Evolutionary conservation across 2,329 filamentous ascomycete genomes (phyloP), one percentile per base, ranked within the genome.

Genomic region (Cercospora zeina): DNA sequence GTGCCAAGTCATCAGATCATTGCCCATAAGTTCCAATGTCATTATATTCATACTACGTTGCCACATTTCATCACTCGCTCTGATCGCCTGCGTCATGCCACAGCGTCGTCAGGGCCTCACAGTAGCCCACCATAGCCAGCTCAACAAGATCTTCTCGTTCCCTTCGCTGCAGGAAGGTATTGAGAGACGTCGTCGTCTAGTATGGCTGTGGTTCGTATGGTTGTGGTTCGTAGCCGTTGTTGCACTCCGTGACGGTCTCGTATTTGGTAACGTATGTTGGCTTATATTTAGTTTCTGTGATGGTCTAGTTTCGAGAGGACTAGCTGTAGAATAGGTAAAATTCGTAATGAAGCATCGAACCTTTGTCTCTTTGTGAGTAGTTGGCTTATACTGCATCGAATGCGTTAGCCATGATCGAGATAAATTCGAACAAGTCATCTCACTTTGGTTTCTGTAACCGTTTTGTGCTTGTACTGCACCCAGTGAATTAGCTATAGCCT

Each of bases 201-300:
- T 42, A 42, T 21, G 42, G 21, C 42, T 27, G 4, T 47, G 42
- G 21, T 16, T 45, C 19, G 39, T 45, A 45, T 13, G 39, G 39
- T 16, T 45, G 9, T 45, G 39, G 39, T 8, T 47, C 11, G 4
- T 47, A 47, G 5, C 42, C 42, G 21, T 47, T 14, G 42, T 47
- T 10, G 42, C 42, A 47, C 1, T 47, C 24, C 9, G 42, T 47
- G 11, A 47, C 42, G 5, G 49, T 51, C 49, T 51, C 49, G 19
- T 57, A 47, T 33, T 57, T 57, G 7, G 36, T 57, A 37, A 47
- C 19, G 8, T 57, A 56, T 10, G 27, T 55, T 1, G 53, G 30
- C 2, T 4, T 16, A 45, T 45, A 45, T 16, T 45, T 31, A 4
- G 30, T 31, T 9, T 31, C 31, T 27, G 24, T 27, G 24, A 6